Conservation (phyloP, 2,329 filamentous ascomycete species). For the Calonectria montana region DNA sequence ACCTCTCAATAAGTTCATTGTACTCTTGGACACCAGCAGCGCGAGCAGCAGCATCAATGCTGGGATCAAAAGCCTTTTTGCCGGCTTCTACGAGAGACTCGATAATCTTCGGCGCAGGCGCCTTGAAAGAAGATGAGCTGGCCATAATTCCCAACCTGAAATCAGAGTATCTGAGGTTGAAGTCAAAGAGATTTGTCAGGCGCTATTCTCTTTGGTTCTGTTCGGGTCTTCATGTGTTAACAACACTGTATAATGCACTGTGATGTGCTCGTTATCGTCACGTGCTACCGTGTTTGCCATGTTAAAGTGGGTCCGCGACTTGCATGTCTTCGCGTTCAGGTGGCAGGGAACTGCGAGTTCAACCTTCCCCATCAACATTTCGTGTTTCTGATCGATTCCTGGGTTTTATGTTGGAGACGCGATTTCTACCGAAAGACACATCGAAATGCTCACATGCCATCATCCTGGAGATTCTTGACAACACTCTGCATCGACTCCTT, state of each 20-base stretch:
- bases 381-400: conserved; percentile 30
- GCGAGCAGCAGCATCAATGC: conserved; percentile 46
- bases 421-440: conserved; percentile 11
- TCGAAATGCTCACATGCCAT: conserved; percentile 32
- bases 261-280: conserved; percentile 30
- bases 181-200: conserved; percentile 32
- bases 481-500: conserved; percentile 57
- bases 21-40: conserved; percentile 54
- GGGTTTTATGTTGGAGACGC: conserved; percentile 33
- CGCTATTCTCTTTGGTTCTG: conserved; percentile 23
- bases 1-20: conserved; percentile 62
- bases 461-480: conserved; percentile 20
- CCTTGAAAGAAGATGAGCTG: conserved; percentile 34
- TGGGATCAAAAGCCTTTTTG: conserved; percentile 62
- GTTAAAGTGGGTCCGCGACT: conserved; percentile 20
- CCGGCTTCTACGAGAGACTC: conserved; percentile 54
- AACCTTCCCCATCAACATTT: conserved; percentile 26
- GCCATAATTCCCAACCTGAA: conserved; percentile 38
- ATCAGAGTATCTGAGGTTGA: conserved; percentile 9
- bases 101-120: conserved; percentile 45
- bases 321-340: conserved; percentile 19
- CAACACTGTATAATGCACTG: conserved; percentile 31
- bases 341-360: background rate
- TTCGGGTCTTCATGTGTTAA: conserved; percentile 38
- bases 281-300: conserved; percentile 37